Evolutionary conservation across 2,329 filamentous ascomycete species (phyloP).

Genomic region (Thermochaetoides dissita): DNA sequence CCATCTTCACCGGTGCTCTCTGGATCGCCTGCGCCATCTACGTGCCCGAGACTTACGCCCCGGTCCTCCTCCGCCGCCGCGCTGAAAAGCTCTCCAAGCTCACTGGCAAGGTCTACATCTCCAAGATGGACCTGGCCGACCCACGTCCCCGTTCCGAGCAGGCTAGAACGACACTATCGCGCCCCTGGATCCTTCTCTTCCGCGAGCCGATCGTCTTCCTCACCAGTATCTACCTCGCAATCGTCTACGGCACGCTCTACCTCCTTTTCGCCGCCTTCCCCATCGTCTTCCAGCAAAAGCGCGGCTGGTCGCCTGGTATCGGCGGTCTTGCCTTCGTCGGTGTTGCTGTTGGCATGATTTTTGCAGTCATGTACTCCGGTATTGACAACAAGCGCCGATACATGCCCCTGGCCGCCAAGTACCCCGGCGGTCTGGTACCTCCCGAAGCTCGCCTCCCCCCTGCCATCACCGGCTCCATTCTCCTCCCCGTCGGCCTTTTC

Average conservation of each 20-base stretch:
- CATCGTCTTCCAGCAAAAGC: slow-evolving; percentile 49
- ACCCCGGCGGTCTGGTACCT: slow-evolving; percentile 39
- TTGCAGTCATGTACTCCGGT: slow-evolving; percentile 38
- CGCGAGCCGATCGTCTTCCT: slow-evolving; percentile 56
- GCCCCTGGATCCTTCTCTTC: slow-evolving; percentile 58
- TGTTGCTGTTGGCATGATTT: slow-evolving; percentile 51
- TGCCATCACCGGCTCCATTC: slow-evolving; percentile 46
- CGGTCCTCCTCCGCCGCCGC: slow-evolving; percentile 40
- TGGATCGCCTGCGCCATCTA: slow-evolving; percentile 38
- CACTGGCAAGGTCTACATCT: slow-evolving; percentile 43
- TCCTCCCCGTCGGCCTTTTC: slow-evolving; percentile 51
- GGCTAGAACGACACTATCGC: slow-evolving; percentile 42
- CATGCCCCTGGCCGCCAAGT: slow-evolving; percentile 25
- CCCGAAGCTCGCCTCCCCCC: slow-evolving; percentile 53
- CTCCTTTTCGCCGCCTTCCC: slow-evolving; percentile 48
- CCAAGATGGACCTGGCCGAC: slow-evolving; percentile 31
- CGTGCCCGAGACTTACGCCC: slow-evolving; percentile 48
- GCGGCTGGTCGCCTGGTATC: slow-evolving; percentile 45
- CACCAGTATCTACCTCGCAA: slow-evolving; percentile 52
- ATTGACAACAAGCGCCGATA: slow-evolving; percentile 43
- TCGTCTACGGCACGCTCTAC: slow-evolving; percentile 43
- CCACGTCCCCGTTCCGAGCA: slow-evolving; percentile 22
- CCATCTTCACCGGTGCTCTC: slow-evolving; percentile 47
- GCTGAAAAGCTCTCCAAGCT: slow-evolving; percentile 35
- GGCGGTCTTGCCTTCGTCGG: slow-evolving; percentile 55